A percentile compares a stretch with the other conserved stretches of the same genome.
Conservation (phyloP, 2,329 filamentous ascomycete species). For the Stagonosporopsis vannaccii region DNA sequence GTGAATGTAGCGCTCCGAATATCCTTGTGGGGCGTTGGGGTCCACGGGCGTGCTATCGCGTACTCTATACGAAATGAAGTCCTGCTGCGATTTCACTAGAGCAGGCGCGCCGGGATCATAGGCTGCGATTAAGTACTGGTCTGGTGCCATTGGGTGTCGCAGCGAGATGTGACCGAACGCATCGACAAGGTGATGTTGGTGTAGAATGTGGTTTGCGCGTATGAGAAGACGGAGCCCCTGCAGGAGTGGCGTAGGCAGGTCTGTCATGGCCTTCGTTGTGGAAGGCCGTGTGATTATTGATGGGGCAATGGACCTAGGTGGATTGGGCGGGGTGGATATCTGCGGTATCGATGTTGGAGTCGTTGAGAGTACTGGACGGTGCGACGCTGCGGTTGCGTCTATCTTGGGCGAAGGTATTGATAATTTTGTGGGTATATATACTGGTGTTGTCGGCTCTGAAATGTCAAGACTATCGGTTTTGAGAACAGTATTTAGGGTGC, state of each 20-base stretch:
- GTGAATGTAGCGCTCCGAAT: conserved; percentile 56
- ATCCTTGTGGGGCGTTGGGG: conserved; percentile 46
- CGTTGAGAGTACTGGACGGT: conserved; percentile 4
- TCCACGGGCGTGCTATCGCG: conserved; percentile 53
- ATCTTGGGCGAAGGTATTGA: neutral
- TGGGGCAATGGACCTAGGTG: conserved; percentile 9
- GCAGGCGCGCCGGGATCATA: conserved; percentile 56
- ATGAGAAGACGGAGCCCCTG: conserved; percentile 33
- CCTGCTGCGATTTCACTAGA: conserved; percentile 52
- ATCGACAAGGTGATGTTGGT: conserved; percentile 59
- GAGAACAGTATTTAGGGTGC: conserved; percentile 7
- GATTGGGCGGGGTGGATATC: conserved; percentile 4
- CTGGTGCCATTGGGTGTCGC: conserved; percentile 55
- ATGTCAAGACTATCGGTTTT: neutral
- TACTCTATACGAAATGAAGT: conserved; percentile 59
- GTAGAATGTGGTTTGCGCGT: conserved; percentile 57
- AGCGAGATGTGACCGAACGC: conserved; percentile 63
- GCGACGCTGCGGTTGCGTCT: neutral
- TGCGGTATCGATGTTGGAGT: conserved; percentile 13
- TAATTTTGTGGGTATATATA: conserved; percentile 11
- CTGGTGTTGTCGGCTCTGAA: conserved; percentile 15
- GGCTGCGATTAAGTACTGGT: conserved; percentile 59
- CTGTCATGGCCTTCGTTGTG: conserved; percentile 5
- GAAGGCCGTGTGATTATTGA: conserved; percentile 4
- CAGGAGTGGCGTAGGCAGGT: conserved; percentile 22